Percentiles rank a stretch among this genome's conserved stretches.
Conservation (phyloP, 2,329 filamentous ascomycete species). For the Metarhizium guizhouense region DNA sequence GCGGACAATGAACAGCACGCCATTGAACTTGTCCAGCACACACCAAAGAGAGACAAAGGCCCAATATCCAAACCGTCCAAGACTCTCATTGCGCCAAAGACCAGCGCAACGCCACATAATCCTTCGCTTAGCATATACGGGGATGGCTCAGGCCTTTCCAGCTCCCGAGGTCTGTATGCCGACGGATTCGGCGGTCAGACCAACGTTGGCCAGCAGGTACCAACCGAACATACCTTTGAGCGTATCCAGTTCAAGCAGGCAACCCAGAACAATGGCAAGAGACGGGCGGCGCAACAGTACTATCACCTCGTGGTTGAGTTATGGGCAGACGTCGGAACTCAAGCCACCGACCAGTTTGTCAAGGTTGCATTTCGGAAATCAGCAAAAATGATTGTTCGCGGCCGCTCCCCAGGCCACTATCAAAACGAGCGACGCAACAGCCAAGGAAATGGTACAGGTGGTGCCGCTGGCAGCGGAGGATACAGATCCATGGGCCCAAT, state of each 20-base stretch:
- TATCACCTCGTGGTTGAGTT: slow-evolving; percentile 87
- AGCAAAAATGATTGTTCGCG: slow-evolving; percentile 78
- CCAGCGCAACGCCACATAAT: slow-evolving; percentile 45
- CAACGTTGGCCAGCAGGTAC: slow-evolving; percentile 25
- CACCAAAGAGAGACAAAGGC: slow-evolving; percentile 83
- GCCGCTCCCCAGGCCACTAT: slow-evolving; percentile 74
- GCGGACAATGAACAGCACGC: slow-evolving; percentile 65
- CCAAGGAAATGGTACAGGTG: slow-evolving; percentile 57
- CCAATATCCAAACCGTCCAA: slow-evolving; percentile 67
- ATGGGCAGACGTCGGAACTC: slow-evolving; percentile 56
- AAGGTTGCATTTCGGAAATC: slow-evolving; percentile 66
- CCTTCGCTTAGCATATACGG: slow-evolving; percentile 33
- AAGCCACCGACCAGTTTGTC: slow-evolving; percentile 47
- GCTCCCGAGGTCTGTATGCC: slow-evolving; percentile 28
- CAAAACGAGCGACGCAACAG: slow-evolving; percentile 61
- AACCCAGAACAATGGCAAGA: slow-evolving; percentile 88
- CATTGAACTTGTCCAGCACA: slow-evolving; percentile 83
- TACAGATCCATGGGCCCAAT: slow-evolving; percentile 18
- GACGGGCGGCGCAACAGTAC: slow-evolving; percentile 83
- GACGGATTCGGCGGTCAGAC: slow-evolving; percentile 27
- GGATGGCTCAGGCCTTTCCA: slow-evolving; percentile 20
- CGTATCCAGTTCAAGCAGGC: slow-evolving; percentile 92
- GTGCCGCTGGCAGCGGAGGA: slow-evolving; percentile 53
- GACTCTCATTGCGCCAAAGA: slow-evolving; percentile 58
- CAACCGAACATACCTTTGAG: slow-evolving; percentile 62